Evolutionary conservation across 495 filamentous ascomycete genomes (phyloP).

Genomic region (Aspergillus diversus): DNA sequence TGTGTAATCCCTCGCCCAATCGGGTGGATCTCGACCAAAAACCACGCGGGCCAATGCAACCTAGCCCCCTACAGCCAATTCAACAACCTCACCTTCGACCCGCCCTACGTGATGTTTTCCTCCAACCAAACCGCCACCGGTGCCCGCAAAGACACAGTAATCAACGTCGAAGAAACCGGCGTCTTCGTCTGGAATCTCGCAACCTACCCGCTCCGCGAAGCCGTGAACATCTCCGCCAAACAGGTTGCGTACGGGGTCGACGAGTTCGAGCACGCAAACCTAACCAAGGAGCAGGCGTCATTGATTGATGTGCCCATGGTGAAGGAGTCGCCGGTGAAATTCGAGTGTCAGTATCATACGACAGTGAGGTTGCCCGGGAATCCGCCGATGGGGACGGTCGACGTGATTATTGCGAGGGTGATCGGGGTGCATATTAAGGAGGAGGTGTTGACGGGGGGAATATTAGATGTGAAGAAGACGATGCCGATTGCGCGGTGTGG

Average conservation of each 20-base stretch:
- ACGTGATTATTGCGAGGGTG: slow-evolving; percentile 60
- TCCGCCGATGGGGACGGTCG: slow-evolving; percentile 55
- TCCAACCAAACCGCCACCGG: slow-evolving; percentile 51
- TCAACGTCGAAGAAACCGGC: slow-evolving; percentile 56
- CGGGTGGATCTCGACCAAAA: slow-evolving; percentile 50
- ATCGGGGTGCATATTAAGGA: slow-evolving; percentile 58
- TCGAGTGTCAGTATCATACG: slow-evolving; percentile 58
- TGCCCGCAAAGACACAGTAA: slow-evolving; percentile 55
- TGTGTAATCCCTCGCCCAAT: slow-evolving; percentile 49
- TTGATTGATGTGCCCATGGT: slow-evolving; percentile 54
- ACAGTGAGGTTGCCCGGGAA: slow-evolving; percentile 56
- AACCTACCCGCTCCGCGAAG: slow-evolving; percentile 54
- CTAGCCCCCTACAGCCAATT: slow-evolving; percentile 62
- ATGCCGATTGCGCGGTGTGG: slow-evolving; percentile 62
- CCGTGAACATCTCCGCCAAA: slow-evolving; percentile 54
- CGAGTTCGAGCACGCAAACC: slow-evolving; percentile 52
- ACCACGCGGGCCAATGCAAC: slow-evolving; percentile 42
- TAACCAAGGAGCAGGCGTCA: slow-evolving; percentile 49
- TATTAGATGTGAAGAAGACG: slow-evolving; percentile 56
- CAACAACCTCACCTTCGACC: slow-evolving; percentile 64
- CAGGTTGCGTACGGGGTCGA: slow-evolving; percentile 49
- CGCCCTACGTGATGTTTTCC: slow-evolving; percentile 60
- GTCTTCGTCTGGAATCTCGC: slow-evolving; percentile 62
- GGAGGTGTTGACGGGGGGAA: slow-evolving; percentile 52
- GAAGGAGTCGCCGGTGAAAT: slow-evolving; percentile 53